Evolutionary conservation across 768 basidiomycete species (phyloP).

Genomic region (Tricholoma sp.): DNA sequence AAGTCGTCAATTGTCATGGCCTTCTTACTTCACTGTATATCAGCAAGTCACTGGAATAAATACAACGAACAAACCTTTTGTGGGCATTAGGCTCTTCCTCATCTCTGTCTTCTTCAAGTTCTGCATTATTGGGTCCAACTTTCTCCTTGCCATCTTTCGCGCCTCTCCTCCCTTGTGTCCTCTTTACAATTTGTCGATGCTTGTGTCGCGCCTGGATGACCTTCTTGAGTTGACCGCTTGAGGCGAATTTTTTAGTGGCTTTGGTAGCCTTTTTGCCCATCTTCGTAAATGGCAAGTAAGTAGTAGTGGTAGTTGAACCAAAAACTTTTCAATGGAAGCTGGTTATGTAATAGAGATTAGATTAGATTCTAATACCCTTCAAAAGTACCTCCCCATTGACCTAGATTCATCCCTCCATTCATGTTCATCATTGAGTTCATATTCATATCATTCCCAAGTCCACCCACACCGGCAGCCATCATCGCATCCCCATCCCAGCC

Average conservation of each 20-base stretch:
- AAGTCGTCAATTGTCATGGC: constrained; percentile 75
- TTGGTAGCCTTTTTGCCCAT: constrained; percentile 66
- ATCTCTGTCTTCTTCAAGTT: constrained; percentile 22
- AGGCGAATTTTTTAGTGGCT: constrained; percentile 81
- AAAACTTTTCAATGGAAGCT: neutral
- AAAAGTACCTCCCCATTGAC: constrained; percentile 21
- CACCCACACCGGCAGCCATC: constrained; percentile 34
- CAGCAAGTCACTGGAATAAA: neutral
- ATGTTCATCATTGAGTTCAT: constrained; percentile 26
- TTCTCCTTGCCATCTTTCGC: constrained; percentile 31
- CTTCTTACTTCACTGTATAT: constrained; percentile 29
- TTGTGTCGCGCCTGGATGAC: constrained; percentile 81
- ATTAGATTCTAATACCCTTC: constrained; percentile 1
- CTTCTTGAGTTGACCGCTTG: constrained; percentile 85
- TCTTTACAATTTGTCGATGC: constrained; percentile 70
- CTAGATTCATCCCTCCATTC: constrained; percentile 42
- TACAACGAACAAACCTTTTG: constrained; percentile 8
- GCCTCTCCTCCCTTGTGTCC: constrained; percentile 56
- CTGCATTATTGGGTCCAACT: constrained; percentile 11
- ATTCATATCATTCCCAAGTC: constrained; percentile 35
- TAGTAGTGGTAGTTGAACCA: neutral
- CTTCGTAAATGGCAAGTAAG: neutral
- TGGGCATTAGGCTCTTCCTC: constrained; percentile 24
- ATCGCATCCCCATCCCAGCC: constrained; percentile 27
- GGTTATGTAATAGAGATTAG: constrained; percentile 1